Conservation (phyloP, 1,284 basidiomycete genomes). For the Ustilago trichophora region DNA sequence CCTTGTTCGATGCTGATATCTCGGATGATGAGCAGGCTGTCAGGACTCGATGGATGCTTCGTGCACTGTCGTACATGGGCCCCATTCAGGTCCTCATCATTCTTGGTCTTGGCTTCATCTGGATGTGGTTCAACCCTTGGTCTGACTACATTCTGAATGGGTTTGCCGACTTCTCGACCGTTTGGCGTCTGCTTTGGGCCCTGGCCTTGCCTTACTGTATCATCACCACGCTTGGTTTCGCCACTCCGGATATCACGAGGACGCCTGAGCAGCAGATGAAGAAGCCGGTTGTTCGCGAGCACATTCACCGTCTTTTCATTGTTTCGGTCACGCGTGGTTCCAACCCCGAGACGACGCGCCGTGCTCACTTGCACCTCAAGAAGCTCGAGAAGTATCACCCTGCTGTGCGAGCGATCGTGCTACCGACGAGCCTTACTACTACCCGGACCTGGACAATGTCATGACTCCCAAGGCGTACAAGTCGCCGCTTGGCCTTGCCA, state of each 20-base stretch:
- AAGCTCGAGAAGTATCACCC: conserved; percentile 68
- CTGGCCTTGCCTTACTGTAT: conserved; percentile 67
- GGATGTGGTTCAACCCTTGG: conserved; percentile 67
- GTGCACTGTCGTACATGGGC: conserved; percentile 63
- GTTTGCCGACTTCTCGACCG: conserved; percentile 65
- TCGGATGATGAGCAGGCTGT: conserved; percentile 66
- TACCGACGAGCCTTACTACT: conserved; percentile 68
- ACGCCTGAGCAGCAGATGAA: conserved; percentile 64
- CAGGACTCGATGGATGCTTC: conserved; percentile 64
- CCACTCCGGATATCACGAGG: conserved; percentile 66
- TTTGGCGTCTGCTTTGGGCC: conserved; percentile 68
- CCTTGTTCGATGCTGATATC: conserved; percentile 67
- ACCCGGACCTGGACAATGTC: conserved; percentile 68
- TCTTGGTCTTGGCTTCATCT: conserved; percentile 65
- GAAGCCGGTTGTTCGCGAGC: conserved; percentile 67
- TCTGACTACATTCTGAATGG: conserved; percentile 65
- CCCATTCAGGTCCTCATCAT: conserved; percentile 66
- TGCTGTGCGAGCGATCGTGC: conserved; percentile 67
- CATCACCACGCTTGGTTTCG: conserved; percentile 66
- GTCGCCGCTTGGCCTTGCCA: conserved; percentile 67
- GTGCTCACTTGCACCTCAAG: conserved; percentile 67
- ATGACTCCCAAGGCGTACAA: conserved; percentile 68
- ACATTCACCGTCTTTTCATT: conserved; percentile 68
- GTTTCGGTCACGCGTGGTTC: conserved; percentile 68
- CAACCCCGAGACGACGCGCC: conserved; percentile 67